A percentile compares a stretch with the other conserved stretches of the same genome.
These are phyloP conservation scores for Plasmodium fragile DNA, from an alignment of 169 alveolate species.

Conservation along the genomic window DNA sequence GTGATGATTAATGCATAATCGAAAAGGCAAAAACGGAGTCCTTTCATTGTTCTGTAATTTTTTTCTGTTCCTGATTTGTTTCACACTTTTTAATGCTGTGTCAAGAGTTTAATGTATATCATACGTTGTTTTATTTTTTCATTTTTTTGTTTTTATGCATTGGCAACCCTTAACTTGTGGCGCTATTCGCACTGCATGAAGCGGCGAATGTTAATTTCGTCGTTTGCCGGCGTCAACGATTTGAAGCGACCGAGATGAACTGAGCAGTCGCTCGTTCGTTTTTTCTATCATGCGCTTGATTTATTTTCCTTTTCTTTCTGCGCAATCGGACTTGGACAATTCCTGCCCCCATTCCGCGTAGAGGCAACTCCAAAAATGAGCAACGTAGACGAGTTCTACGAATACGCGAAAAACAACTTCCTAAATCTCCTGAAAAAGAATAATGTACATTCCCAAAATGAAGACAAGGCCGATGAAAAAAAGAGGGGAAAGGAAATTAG, in stretches of 20 bases:
- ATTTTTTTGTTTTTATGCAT: not conserved
- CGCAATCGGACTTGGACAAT: not conserved
- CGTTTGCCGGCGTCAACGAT: not conserved
- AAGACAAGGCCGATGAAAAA: not conserved
- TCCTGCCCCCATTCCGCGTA: not conserved
- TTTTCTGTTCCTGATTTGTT: not conserved
- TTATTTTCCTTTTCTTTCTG: slow-evolving; percentile 1
- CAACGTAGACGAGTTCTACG: slow-evolving; percentile 72
- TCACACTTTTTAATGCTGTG: not conserved
- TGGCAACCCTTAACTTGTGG: not conserved
- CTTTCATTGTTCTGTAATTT: not conserved
- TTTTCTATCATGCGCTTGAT: not conserved
- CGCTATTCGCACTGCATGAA: not conserved
- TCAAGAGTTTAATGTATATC: not conserved
- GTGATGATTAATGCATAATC: not conserved
- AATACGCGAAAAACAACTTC: slow-evolving; percentile 75
- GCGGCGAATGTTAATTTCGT: not conserved
- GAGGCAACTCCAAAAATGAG: slow-evolving; percentile 35
- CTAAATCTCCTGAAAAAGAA: slow-evolving; percentile 56
- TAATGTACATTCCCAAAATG: slow-evolving; percentile 27
- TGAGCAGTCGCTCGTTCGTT: not conserved
- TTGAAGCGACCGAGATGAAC: not conserved
- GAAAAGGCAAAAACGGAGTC: not conserved
- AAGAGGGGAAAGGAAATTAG: slow-evolving; percentile 10
- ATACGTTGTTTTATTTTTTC: not conserved